Conservation (phyloP, 2,329 filamentous ascomycete species). For the Ceratocystis harringtonii region DNA sequence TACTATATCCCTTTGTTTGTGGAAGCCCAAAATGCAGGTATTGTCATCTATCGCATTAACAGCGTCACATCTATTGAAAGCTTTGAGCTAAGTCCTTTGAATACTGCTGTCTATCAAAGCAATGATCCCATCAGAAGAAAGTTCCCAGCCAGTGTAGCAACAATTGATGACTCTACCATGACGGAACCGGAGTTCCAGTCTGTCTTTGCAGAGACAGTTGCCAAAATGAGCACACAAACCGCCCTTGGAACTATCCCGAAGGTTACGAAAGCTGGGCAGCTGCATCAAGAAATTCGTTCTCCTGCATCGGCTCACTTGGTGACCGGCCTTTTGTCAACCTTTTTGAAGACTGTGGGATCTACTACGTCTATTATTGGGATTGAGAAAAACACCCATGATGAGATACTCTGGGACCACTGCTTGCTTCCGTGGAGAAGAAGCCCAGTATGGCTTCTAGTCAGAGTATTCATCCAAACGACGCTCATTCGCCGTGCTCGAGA, state of each 20-base stretch:
- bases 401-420: constrained; percentile 30
- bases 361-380: constrained; percentile 23
- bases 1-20: constrained; percentile 22
- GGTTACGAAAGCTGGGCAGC: constrained; percentile 26
- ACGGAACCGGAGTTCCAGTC: constrained; percentile 18
- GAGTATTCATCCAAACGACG: constrained; percentile 33
- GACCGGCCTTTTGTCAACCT: constrained; percentile 31
- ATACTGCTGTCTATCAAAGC: constrained; percentile 21
- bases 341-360: constrained; percentile 28
- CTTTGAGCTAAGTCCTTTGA: constrained; percentile 25
- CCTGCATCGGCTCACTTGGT: constrained; percentile 35
- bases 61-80: neutral
- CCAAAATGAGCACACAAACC: constrained; percentile 23
- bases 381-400: constrained; percentile 40
- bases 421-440: constrained; percentile 35
- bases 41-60: constrained; percentile 20
- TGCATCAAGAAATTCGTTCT: constrained; percentile 32
- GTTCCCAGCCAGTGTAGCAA: constrained; percentile 22
- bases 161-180: constrained; percentile 17
- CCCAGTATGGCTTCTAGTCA: constrained; percentile 39
- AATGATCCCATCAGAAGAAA: constrained; percentile 22
- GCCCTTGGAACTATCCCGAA: constrained; percentile 18
- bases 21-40: constrained; percentile 25
- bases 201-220: constrained; percentile 12
- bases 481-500: neutral